Percentiles rank a stretch among this genome's conserved stretches.
These are phyloP conservation scores for Phytophthora crassamura DNA, from an alignment of 352 stramenopile genomes.

Conservation along the genomic window DNA sequence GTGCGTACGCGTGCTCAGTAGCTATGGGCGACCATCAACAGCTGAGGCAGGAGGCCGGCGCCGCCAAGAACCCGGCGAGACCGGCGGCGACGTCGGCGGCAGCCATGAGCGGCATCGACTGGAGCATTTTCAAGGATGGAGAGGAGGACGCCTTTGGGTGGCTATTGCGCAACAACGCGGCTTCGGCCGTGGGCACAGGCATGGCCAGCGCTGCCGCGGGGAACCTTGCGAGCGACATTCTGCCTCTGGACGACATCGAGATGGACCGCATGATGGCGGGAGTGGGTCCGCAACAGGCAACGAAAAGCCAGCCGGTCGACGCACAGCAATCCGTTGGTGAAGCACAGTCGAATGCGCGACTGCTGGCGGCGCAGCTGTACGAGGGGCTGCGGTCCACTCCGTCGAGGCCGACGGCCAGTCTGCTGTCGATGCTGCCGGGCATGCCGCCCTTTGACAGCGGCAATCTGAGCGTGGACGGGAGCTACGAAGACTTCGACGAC, in stretches of 20 bases:
- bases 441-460: slow-evolving; percentile 8
- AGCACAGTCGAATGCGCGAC: slow-evolving; percentile 19
- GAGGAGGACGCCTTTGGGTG: slow-evolving; percentile 68
- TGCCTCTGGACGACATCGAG: slow-evolving; percentile 50
- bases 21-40: slow-evolving; percentile 32
- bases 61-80: slow-evolving; percentile 18
- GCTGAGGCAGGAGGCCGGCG: neutral
- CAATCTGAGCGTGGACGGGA: slow-evolving; percentile 26
- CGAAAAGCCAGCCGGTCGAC: slow-evolving; percentile 1
- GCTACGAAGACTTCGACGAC: slow-evolving; percentile 32
- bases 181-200: neutral
- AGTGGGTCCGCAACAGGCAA: slow-evolving; percentile 9
- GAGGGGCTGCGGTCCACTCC: slow-evolving; percentile 21
- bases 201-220: neutral
- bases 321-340: too few relatives aligned
- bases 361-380: slow-evolving; percentile 34
- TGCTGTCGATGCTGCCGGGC: slow-evolving; percentile 18
- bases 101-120: slow-evolving; percentile 66
- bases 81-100: too few relatives aligned
- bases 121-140: slow-evolving; percentile 72
- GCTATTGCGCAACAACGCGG: slow-evolving; percentile 52
- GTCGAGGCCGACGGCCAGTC: slow-evolving; percentile 4
- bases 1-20: neutral
- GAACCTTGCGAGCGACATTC: slow-evolving; percentile 28
- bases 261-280: slow-evolving; percentile 38